These are phyloP conservation scores for Microdochium bolleyi DNA, from an alignment of 2,329 filamentous ascomycete species.

Conservation along the genomic window DNA sequence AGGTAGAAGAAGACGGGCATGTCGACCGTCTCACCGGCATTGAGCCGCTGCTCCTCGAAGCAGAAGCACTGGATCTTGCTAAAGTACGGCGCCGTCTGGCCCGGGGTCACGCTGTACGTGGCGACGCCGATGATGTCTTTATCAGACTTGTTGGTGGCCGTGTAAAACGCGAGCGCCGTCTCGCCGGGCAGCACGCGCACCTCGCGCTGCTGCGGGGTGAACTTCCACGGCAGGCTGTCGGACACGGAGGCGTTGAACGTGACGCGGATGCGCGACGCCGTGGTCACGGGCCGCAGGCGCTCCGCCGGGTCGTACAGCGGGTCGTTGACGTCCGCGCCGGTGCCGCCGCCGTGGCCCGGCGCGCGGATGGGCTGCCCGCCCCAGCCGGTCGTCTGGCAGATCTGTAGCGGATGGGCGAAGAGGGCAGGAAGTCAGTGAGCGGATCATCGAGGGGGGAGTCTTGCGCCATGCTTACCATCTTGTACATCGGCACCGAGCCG, in stretches of 20 bases:
- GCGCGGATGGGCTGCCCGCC: conserved; percentile 87
- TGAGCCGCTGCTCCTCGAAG: conserved; percentile 92
- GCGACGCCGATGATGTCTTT: conserved; percentile 96
- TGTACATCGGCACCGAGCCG: conserved; percentile 79
- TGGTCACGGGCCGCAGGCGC: conserved; percentile 72
- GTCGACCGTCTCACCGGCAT: conserved; percentile 93
- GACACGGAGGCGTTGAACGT: conserved; percentile 96
- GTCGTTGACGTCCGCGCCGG: conserved; percentile 33
- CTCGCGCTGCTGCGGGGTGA: conserved; percentile 91
- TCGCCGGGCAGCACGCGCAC: conserved; percentile 92
- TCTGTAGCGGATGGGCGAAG: conserved; percentile 36
- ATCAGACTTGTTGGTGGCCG: conserved; percentile 82
- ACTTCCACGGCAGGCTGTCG: conserved; percentile 95
- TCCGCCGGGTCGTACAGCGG: conserved; percentile 52
- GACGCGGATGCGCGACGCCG: conserved; percentile 79
- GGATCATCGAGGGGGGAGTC: too few relatives aligned
- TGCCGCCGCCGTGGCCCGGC: conserved; percentile 50
- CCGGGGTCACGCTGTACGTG: conserved; percentile 94
- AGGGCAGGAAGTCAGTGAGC: not conserved
- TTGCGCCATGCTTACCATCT: conserved; percentile 65
- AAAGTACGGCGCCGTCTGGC: conserved; percentile 93
- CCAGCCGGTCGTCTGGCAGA: conserved; percentile 83
- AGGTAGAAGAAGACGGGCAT: conserved; percentile 99
- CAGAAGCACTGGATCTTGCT: conserved; percentile 99
- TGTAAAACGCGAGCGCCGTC: conserved; percentile 96